Percentiles rank a stretch among this genome's conserved stretches.
Evolutionary conservation across 495 filamentous ascomycete species (phyloP).

Genomic region (Echria macrotheca): DNA sequence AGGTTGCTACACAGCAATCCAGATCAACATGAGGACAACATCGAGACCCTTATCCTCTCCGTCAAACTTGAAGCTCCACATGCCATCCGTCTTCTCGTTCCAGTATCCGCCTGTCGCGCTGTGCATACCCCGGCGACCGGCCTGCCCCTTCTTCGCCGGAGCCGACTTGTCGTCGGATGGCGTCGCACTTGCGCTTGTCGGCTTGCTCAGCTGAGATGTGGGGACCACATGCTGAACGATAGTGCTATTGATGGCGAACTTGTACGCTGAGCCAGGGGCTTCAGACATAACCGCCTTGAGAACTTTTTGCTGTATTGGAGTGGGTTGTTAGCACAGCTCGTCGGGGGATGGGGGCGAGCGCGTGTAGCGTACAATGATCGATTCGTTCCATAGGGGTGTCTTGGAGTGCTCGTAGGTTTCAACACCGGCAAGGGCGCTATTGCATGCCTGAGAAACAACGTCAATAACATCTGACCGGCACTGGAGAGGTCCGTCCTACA

Average conservation of each 20-base stretch:
- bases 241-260: constrained; percentile 94
- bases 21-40: constrained; percentile 85
- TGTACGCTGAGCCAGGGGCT: constrained; percentile 60
- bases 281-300: constrained; percentile 82
- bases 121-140: constrained; percentile 91
- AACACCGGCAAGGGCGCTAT: constrained; percentile 61
- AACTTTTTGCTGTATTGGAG: constrained; percentile 62
- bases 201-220: constrained; percentile 49
- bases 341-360: neutral
- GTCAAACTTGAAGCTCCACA: constrained; percentile 96
- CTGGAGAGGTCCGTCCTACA: constrained; percentile 46
- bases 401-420: constrained; percentile 76
- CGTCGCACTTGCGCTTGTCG: constrained; percentile 35
- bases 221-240: constrained; percentile 85
- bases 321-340: constrained; percentile 2
- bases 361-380: constrained; percentile 70
- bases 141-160: constrained; percentile 53
- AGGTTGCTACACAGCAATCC: constrained; percentile 62
- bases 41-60: constrained; percentile 82
- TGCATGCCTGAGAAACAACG: constrained; percentile 64
- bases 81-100: constrained; percentile 95
- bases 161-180: constrained; percentile 33
- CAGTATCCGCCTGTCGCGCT: constrained; percentile 90
- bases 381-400: constrained; percentile 78
- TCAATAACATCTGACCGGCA: constrained; percentile 14